phyloP scores from a whole-genome alignment of 495 filamentous ascomycete species.

The Penicillium coprophilum region DNA sequence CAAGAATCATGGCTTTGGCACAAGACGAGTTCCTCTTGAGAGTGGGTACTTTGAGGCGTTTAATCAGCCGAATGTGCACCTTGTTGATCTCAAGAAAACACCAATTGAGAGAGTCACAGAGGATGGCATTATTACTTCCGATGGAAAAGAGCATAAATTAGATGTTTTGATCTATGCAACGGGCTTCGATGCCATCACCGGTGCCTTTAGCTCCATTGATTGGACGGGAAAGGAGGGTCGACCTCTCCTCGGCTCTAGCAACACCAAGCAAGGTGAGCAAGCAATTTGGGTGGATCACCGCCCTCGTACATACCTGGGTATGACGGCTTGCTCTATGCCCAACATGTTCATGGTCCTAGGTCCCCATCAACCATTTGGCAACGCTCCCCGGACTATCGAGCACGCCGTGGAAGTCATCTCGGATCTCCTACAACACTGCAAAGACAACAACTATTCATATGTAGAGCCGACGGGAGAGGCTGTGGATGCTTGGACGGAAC shows the following conservation, averaged over 20 bases:
- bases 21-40: constrained; percentile 31
- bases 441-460: constrained; percentile 20
- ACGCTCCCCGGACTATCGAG: constrained; percentile 23
- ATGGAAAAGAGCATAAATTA: constrained; percentile 36
- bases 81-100: constrained; percentile 33
- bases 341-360: constrained; percentile 41
- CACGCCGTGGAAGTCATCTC: constrained; percentile 23
- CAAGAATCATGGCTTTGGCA: constrained; percentile 30
- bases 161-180: constrained; percentile 43
- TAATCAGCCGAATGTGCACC: constrained; percentile 35
- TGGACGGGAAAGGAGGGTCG: constrained; percentile 25
- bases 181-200: constrained; percentile 38
- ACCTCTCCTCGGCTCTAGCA: constrained; percentile 21
- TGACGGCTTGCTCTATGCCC: constrained; percentile 29
- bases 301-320: constrained; percentile 29
- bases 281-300: constrained; percentile 28
- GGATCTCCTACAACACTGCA: constrained; percentile 21
- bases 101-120: constrained; percentile 26
- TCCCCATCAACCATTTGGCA: constrained; percentile 32
- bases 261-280: constrained; percentile 11
- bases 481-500: constrained; percentile 22
- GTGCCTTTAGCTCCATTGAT: constrained; percentile 32
- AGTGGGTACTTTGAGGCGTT: constrained; percentile 38
- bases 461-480: constrained; percentile 21
- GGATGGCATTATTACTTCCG: constrained; percentile 34